Conservation (phyloP, 371 early-diverging fungal species). For the Funneliformis caledonium region DNA sequence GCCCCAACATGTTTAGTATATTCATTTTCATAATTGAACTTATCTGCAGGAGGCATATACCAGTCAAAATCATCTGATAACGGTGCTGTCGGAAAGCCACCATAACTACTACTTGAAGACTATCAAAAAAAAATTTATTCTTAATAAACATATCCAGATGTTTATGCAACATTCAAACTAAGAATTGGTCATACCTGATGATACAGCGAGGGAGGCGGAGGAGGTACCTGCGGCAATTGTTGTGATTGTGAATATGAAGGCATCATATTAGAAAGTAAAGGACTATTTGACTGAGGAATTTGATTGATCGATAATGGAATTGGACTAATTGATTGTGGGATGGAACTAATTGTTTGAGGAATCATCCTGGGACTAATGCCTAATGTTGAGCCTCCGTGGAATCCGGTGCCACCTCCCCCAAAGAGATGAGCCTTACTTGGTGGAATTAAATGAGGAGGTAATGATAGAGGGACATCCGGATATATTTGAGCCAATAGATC, state of each 20-base stretch:
- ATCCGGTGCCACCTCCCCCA: conserved; percentile 42
- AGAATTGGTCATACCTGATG: conserved; percentile 38
- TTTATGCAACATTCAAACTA: neutral
- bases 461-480: conserved; percentile 58
- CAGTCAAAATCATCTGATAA: conserved; percentile 68
- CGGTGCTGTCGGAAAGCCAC: conserved; percentile 42
- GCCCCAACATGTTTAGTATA: conserved; percentile 63
- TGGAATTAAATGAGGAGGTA: conserved; percentile 61
- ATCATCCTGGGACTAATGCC: neutral
- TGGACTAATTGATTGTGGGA: conserved; percentile 7
- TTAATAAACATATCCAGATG: neutral
- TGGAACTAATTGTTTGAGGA: neutral
- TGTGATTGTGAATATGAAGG: conserved; percentile 21
- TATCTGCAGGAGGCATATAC: conserved; percentile 75
- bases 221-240: conserved; percentile 44
- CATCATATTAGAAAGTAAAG: neutral
- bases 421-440: conserved; percentile 57
- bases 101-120: conserved; percentile 42
- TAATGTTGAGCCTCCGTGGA: conserved; percentile 25
- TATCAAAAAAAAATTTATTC: neutral
- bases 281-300: conserved; percentile 9
- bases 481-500: conserved; percentile 67
- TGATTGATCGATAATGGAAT: neutral
- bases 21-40: conserved; percentile 68
- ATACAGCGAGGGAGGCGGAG: conserved; percentile 45